These are phyloP conservation scores for Ulota crispa DNA, from an alignment of 225 moss, liverwort and hornwort genomes.

Conservation along the genomic window DNA sequence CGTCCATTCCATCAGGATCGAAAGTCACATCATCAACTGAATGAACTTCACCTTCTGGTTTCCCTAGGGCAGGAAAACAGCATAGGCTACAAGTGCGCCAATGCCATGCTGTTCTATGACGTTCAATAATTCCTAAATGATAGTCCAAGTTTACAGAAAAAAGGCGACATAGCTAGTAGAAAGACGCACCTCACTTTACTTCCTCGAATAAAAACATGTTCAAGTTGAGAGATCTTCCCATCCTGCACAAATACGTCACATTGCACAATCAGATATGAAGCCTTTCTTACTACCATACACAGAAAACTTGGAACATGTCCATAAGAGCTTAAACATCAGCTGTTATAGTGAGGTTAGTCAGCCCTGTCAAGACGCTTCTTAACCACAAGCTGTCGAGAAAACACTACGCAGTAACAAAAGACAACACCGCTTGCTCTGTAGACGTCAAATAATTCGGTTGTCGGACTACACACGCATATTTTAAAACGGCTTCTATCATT, in stretches of 20 bases:
- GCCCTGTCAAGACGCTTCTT: neutral
- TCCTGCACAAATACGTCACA: constrained; percentile 38
- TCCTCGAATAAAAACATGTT: constrained; percentile 75
- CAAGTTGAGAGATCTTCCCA: constrained; percentile 66
- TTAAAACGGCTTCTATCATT: neutral
- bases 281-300: neutral
- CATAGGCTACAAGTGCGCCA: neutral
- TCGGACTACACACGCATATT: neutral
- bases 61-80: neutral
- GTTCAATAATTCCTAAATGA: neutral
- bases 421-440: neutral
- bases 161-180: neutral
- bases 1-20: neutral
- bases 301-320: neutral
- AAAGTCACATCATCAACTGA: neutral
- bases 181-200: constrained; percentile 66
- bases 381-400: neutral
- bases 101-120: neutral
- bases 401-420: neutral
- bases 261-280: neutral
- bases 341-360: neutral
- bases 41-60: neutral
- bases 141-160: neutral
- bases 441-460: neutral
- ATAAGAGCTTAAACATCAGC: neutral